Percentiles rank a stretch among this genome's conserved stretches.
Conservation (phyloP, 306 rosid species). For the Rubus parviflorus region DNA sequence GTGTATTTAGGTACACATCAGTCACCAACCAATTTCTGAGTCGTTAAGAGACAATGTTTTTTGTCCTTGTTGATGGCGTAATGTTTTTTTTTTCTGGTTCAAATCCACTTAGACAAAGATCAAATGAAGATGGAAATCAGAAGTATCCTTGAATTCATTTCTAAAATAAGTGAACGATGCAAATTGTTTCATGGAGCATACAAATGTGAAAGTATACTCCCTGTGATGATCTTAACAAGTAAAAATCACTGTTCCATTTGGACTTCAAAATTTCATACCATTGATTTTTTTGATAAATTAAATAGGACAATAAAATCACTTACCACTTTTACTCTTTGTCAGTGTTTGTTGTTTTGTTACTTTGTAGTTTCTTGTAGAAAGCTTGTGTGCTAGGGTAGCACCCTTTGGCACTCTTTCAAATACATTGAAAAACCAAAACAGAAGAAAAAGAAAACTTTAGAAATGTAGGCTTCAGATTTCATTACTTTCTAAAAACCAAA, state of each 20-base stretch:
- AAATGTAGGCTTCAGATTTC: background rate
- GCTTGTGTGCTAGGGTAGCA: background rate
- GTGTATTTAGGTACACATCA: background rate
- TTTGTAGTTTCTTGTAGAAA: background rate
- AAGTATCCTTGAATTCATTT: background rate
- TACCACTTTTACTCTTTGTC: slow-evolving; percentile 5
- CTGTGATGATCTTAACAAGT: background rate
- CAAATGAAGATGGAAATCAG: background rate
- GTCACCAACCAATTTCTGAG: background rate
- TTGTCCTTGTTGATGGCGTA: background rate
- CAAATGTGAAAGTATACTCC: background rate
- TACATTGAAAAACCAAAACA: background rate
- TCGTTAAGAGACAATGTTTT: background rate
- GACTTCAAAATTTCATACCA: background rate
- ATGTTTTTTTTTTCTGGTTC: background rate
- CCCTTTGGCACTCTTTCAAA: slow-evolving; percentile 18
- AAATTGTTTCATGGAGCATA: background rate
- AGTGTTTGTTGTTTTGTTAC: slow-evolving; percentile 1
- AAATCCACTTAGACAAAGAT: background rate
- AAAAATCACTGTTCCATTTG: background rate
- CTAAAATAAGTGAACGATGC: background rate
- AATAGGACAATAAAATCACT: background rate
- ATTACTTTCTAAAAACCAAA: background rate
- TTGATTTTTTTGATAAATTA: background rate
- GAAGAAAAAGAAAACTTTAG: background rate